Conservation (phyloP, 495 filamentous ascomycete species). For the Bombardia bombarda region DNA sequence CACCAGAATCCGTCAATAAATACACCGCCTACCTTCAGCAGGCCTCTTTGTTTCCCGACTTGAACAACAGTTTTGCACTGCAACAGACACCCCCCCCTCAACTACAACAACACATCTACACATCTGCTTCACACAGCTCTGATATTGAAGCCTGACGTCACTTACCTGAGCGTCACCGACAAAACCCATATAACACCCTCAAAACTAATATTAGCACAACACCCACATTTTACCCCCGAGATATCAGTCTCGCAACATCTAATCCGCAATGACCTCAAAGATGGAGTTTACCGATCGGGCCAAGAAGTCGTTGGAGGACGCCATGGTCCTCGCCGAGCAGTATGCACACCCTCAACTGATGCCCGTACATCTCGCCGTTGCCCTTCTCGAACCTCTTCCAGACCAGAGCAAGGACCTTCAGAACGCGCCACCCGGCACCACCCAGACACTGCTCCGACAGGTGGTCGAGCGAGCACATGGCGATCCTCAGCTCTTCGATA, state of each 20-base stretch:
- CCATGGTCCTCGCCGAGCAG: constrained; percentile 72
- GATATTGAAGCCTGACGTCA: constrained; percentile 25
- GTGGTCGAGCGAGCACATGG: constrained; percentile 91
- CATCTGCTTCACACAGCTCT: too few species aligned
- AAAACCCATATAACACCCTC: background rate
- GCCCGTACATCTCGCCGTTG: constrained; percentile 80
- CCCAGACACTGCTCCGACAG: constrained; percentile 77
- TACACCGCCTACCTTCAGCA: background rate
- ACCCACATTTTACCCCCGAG: constrained; percentile 4
- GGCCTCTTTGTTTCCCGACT: background rate
- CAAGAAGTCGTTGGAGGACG: constrained; percentile 77
- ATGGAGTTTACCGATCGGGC: constrained; percentile 91
- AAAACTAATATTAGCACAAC: background rate
- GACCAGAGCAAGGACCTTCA: constrained; percentile 73
- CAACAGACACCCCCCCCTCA: too few species aligned
- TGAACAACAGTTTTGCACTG: background rate
- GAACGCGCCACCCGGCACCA: constrained; percentile 50
- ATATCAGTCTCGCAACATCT: constrained; percentile 13
- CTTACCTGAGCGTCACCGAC: constrained; percentile 4
- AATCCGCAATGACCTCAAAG: constrained; percentile 39
- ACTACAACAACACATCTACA: background rate
- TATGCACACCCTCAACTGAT: constrained; percentile 85
- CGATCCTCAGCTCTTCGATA: constrained; percentile 80
- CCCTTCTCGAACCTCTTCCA: constrained; percentile 74
- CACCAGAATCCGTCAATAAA: constrained; percentile 13